Percentiles rank a stretch among this genome's conserved stretches.
These are phyloP conservation scores for Fusarium buharicum DNA, from an alignment of 2,329 filamentous ascomycete genomes.

Conservation along the genomic window DNA sequence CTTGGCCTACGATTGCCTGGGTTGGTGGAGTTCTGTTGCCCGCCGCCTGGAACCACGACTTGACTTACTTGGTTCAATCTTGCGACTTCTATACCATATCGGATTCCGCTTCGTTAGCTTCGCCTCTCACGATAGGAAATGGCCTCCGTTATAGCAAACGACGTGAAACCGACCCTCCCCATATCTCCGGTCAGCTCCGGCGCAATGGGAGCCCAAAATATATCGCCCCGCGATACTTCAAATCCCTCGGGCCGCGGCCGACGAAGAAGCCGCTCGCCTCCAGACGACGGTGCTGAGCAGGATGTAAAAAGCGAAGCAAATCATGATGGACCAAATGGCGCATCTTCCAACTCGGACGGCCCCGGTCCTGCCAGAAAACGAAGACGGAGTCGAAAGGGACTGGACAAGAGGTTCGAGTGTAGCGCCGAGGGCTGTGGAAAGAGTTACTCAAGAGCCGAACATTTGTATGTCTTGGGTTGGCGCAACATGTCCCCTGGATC, in stretches of 20 bases:
- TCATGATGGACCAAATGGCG: constrained; percentile 50
- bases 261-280: constrained; percentile 55
- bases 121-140: constrained; percentile 37
- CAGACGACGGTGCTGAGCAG: constrained; percentile 55
- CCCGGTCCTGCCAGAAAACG: constrained; percentile 72
- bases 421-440: constrained; percentile 89
- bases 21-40: constrained; percentile 16
- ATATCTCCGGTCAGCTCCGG: constrained; percentile 53
- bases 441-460: constrained; percentile 95
- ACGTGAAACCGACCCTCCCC: constrained; percentile 51
- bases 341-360: constrained; percentile 65
- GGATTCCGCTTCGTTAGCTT: not conserved
- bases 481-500: not conserved
- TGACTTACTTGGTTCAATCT: not conserved
- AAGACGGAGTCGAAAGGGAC: constrained; percentile 77
- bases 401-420: constrained; percentile 87
- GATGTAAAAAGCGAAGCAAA: constrained; percentile 53
- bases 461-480: constrained; percentile 71
- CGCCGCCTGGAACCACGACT: not conserved
- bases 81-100: constrained; percentile 1
- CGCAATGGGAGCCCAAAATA: constrained; percentile 58
- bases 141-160: constrained; percentile 44
- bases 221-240: constrained; percentile 49
- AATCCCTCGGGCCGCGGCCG: constrained; percentile 51
- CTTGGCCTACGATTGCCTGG: constrained; percentile 27